Base-by-base conservation (phyloP, 2,329 filamentous ascomycete genomes). In the Penicillium capsulatum region DNA sequence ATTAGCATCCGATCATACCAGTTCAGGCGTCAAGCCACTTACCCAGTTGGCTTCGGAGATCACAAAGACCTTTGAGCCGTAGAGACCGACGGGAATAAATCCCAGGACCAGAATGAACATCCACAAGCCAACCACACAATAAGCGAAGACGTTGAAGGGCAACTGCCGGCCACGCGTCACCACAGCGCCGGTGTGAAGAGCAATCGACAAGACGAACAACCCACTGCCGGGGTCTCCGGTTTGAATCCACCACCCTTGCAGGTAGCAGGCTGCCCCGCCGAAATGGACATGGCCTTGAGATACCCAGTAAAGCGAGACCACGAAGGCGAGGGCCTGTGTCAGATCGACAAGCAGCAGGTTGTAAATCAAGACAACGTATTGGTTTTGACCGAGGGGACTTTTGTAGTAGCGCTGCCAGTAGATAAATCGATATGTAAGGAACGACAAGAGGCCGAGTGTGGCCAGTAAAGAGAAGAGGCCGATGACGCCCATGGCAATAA, bases 241-340 rank as follows among this genome's bases (percentile, higher is more conserved):
- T 36, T 75, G 71, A 15, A 76, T 57, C 45, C 73, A 70, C 68
- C 71, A 73, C 3, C 66, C 74, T 48, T 77, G 74, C 7, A 71
- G 53, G 42, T 70, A 68, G 46, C 74, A 77, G 1, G 69, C 63
- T 3, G 58, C 56, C 3, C 68, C 70, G 0, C 66, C 65, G 17
- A 63, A 65, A 31, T 65, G 44, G 17, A 76, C 72, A 31, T 60
- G 59, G 13, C 69, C 59, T 7, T 64, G 45, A 1, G 55, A 48
- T 3, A 69, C 57, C 69, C 71, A 77, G 39, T 73, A 61, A 20
- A 72, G 60, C 20, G 67, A 70, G 22, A 64, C 36, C 14, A 67
- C 47, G 45, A 74, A 75, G 0, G 69, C 68, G 11, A 71, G 57
- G 0, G 71, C 64, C 54, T 75, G 72, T 44, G 72, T 68, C 11